Base-by-base conservation (phyloP, 2,329 filamentous ascomycete species). In the Corinectria fuckeliana region DNA sequence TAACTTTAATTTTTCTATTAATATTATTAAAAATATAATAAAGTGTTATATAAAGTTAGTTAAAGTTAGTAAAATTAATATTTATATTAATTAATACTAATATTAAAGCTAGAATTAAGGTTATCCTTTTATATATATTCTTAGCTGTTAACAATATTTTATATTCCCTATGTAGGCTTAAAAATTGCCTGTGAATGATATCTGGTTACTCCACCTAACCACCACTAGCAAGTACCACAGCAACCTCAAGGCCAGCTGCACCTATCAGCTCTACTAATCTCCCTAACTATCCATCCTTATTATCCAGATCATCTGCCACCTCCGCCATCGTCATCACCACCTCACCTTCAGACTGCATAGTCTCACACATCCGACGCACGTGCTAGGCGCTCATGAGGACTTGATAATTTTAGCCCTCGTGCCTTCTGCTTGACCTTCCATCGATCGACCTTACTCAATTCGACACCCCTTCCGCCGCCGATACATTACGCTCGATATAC, bases 381-480 rank as follows among this genome's bases (percentile, higher is more conserved):
- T 28, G 42, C 42, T 18, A 45, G 25, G 23, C n/a, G 42, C 42
- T 26, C 42, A 45, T 14, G 42, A 30, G 42, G 13, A 28, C 23
- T 13, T 23, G 16, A 23, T 23, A 14, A 36, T 21, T 48, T 9
- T 7, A 36, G 14, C 16, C 13, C 25, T 1, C 34, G 38, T 34
- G 41, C 48, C 44, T 25, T 32, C 38, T 50, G 32, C 39, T 18
- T 30, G 26, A 23, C 18, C 16, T 9, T 32, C 18, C 14, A 21
- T 39, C 34, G 25, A 52, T 50, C n/a, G n/a, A 32, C 56, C n/a
- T n/a, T n/a, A 53, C 56, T 9, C 38, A 44, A 14, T 44, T 42
- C 30, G 38, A 28, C n/a, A 34, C 1, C 36, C 45, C 20, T 42
- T 36, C 28, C 25, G 21, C 28, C 10, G 5, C 30, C 45, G 23